Evolutionary conservation across 2,329 filamentous ascomycete genomes (phyloP).

Genomic region (Aspergillus sp.): DNA sequence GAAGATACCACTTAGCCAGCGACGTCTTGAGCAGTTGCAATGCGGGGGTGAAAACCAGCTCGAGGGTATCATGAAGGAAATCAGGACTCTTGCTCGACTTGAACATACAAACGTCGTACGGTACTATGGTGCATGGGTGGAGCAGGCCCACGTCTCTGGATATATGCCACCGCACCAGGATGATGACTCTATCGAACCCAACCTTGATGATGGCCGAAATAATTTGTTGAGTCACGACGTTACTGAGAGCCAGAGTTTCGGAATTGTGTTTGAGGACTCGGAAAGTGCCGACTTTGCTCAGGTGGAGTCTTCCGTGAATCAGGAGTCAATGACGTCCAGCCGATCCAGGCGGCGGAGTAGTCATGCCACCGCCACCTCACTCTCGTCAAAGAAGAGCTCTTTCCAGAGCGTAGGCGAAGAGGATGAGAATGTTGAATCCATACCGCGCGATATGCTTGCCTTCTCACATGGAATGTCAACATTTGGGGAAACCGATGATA

Average conservation of each 20-base stretch:
- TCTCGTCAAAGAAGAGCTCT: slow-evolving; percentile 39
- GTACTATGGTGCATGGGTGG: slow-evolving; percentile 65
- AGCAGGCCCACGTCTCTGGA: slow-evolving; percentile 38
- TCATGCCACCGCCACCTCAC: slow-evolving; percentile 36
- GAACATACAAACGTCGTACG: slow-evolving; percentile 66
- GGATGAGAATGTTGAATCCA: slow-evolving; percentile 50
- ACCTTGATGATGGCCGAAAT: slow-evolving; percentile 15
- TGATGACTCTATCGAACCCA: slow-evolving; percentile 3
- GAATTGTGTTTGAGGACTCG: slow-evolving; percentile 42
- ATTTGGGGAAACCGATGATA: slow-evolving; percentile 33
- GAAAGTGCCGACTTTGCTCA: slow-evolving; percentile 21
- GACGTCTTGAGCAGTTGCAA: slow-evolving; percentile 52
- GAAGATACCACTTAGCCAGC: slow-evolving; percentile 58
- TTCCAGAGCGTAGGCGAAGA: slow-evolving; percentile 38
- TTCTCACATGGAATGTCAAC: slow-evolving; percentile 32
- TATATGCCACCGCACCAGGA: slow-evolving; percentile 8
- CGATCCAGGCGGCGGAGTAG: slow-evolving; percentile 2
- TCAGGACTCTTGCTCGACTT: slow-evolving; percentile 59
- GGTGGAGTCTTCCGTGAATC: slow-evolving; percentile 16
- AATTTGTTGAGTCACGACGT: slow-evolving; percentile 13
- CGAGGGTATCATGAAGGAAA: slow-evolving; percentile 58
- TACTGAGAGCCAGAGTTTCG: slow-evolving; percentile 30
- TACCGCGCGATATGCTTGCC: slow-evolving; percentile 41
- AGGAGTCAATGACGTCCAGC: slow-evolving; percentile 16
- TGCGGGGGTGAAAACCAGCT: slow-evolving; percentile 52